These are phyloP conservation scores for Hibiscus tridactylites DNA, from an alignment of 345 rosid genomes.

Conservation along the genomic window DNA sequence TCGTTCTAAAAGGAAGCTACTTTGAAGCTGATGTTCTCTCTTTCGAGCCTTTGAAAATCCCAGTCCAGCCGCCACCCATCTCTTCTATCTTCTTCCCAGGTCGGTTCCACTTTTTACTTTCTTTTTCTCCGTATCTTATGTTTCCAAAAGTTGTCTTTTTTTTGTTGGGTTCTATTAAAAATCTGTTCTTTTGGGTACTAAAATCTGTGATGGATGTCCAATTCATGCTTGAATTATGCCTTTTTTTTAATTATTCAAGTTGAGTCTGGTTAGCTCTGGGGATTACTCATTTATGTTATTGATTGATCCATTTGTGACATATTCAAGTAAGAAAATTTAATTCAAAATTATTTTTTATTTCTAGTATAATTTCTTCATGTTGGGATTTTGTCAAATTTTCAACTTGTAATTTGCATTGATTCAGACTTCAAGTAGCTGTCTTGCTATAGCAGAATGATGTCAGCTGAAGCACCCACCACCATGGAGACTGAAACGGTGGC, in stretches of 20 bases:
- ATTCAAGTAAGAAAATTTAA: not conserved
- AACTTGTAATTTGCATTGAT: not conserved
- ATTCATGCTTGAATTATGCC: not conserved
- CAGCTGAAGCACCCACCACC: slow-evolving; percentile 11
- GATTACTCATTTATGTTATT: not conserved
- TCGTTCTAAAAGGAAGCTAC: not conserved
- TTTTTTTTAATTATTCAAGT: not conserved
- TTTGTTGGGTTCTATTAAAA: not conserved
- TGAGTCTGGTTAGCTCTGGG: not conserved
- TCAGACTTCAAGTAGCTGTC: not conserved
- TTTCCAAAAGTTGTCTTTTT: not conserved
- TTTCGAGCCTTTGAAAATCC: not conserved
- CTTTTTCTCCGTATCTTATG: not conserved
- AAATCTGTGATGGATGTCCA: not conserved
- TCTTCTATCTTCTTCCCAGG: not conserved
- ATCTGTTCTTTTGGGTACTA: not conserved
- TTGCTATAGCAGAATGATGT: slow-evolving; percentile 9
- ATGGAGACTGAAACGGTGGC: slow-evolving; percentile 47
- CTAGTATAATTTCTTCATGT: not conserved
- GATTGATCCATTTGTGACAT: not conserved
- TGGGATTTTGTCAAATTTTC: not conserved
- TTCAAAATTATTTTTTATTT: not conserved
- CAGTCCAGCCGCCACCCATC: not conserved
- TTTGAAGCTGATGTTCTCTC: not conserved
- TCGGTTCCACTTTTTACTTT: not conserved